Evolutionary conservation across 495 filamentous ascomycete species (phyloP).

Genomic region (Penicillium silybi): DNA sequence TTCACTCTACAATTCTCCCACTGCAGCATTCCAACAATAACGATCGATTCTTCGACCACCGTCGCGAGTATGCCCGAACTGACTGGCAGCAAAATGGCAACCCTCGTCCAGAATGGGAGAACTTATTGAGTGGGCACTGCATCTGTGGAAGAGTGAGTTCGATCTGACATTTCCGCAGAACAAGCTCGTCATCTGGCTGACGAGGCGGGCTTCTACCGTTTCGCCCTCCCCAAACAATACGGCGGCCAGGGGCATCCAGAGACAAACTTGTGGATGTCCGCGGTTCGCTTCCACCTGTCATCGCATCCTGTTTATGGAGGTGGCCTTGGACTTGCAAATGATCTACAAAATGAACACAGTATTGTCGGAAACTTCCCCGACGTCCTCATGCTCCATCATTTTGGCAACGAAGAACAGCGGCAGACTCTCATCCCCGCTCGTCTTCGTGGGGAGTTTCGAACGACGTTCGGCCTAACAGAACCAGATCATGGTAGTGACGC

Average conservation of each 20-base stretch:
- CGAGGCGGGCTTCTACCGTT: constrained; percentile 53
- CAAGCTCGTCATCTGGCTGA: constrained; percentile 45
- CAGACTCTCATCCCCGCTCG: constrained; percentile 44
- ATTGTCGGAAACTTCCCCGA: constrained; percentile 59
- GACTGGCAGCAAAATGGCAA: constrained; percentile 52
- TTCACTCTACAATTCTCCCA: constrained; percentile 47
- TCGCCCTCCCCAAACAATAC: constrained; percentile 51
- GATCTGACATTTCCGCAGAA: constrained; percentile 7
- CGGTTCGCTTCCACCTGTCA: constrained; percentile 54
- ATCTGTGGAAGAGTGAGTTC: neutral
- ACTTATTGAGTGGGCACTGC: constrained; percentile 29
- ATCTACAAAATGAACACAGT: constrained; percentile 58
- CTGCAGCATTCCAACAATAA: constrained; percentile 50
- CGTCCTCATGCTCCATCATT: constrained; percentile 54
- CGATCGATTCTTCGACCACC: constrained; percentile 59
- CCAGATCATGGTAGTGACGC: constrained; percentile 58
- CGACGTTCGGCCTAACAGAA: constrained; percentile 59
- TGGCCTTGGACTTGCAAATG: constrained; percentile 56
- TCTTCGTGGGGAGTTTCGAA: constrained; percentile 44
- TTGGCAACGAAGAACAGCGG: constrained; percentile 48
- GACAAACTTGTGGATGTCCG: constrained; percentile 57
- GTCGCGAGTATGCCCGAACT: constrained; percentile 54
- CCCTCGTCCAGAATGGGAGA: constrained; percentile 53
- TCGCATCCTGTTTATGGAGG: constrained; percentile 39
- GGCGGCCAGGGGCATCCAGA: constrained; percentile 46